Conservation (phyloP, 2,329 filamentous ascomycete genomes). For the Emmonsiellopsis sp. region DNA sequence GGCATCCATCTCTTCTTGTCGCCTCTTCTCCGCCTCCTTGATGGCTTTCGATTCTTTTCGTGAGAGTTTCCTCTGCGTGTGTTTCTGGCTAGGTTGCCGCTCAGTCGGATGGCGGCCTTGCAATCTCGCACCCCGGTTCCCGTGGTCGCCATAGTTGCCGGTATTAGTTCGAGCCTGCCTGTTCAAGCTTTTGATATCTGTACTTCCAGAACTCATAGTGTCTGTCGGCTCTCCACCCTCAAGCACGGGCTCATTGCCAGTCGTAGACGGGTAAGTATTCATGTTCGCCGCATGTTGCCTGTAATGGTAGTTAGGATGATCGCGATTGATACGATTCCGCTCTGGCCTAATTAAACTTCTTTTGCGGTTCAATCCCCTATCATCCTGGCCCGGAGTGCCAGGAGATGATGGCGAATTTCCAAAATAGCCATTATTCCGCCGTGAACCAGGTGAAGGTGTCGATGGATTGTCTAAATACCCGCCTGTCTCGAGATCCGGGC, state of each 20-base stretch:
- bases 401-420: conserved; percentile 34
- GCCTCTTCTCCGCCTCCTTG: conserved; percentile 46
- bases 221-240: conserved; percentile 49
- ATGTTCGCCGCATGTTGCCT: conserved; percentile 90
- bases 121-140: conserved; percentile 21
- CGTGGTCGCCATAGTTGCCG: conserved; percentile 18
- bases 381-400: conserved; percentile 25
- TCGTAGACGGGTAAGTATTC: conserved; percentile 80
- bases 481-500: conserved; percentile 62
- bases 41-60: conserved; percentile 50
- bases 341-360: conserved; percentile 84
- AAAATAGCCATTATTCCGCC: conserved; percentile 17
- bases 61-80: conserved; percentile 52
- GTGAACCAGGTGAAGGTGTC: conserved; percentile 27
- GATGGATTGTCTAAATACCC: conserved; percentile 28
- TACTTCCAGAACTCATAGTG: conserved; percentile 55
- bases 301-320: conserved; percentile 94
- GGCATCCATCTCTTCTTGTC: conserved; percentile 51
- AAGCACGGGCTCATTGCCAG: conserved; percentile 78
- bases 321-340: conserved; percentile 70
- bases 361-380: conserved; percentile 55
- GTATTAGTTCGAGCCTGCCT: conserved; percentile 10
- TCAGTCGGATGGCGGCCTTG: conserved; percentile 12
- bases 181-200: conserved; percentile 41
- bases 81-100: conserved; percentile 14